Base-by-base conservation (phyloP, 2,329 filamentous ascomycete species). In the Parastagonospora avenae region DNA sequence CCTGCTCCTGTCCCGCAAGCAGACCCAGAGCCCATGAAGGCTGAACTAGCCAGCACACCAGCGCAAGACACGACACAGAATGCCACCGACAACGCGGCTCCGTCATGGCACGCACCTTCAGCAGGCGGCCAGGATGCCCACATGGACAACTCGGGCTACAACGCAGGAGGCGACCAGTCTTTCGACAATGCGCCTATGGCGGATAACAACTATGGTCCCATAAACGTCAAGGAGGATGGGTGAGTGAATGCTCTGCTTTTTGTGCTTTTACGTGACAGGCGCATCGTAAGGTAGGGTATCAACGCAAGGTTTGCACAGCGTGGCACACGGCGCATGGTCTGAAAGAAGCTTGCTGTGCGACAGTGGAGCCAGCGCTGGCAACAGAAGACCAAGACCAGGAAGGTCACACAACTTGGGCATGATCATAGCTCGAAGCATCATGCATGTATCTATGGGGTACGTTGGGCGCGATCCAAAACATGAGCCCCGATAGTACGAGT, bases 211-310 rank as follows among this genome's bases (percentile, higher is more conserved):
- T 77, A 79, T 53, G 75, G 75, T 30, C 76, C 76, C 53, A 85
- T 89, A 55, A 88, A 87, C 54, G 90, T 92, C 50, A 95, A 95
- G 76, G 91, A 95, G 84, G 91, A 95, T 72, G 91, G 91, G 91
- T 95, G 87, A 92, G 91, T 75, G 43, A 53, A 45, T 37, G 27
- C 52, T 52, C 55, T 28, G 36, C 54, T 28, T 31, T 48, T 46
- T 28, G 39, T 43, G 12, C 39, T 33, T 50, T 36, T 16, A 33
- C 45, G 47, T 37, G 31, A 56, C 36, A 60, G 58, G 60, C 60
- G 63, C 60, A 62, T 64, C 60, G 49, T n/a, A 59, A 60, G 61
- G 61, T 63, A 59, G 48, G 54, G 39, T 36, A 41, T 35, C 52
- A 29, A 46, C 29, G 33, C 27, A 6, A 31, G 19, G 11, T 14